Conservation (phyloP, 2,329 filamentous ascomycete genomes). For the Arthroderma sp. region DNA sequence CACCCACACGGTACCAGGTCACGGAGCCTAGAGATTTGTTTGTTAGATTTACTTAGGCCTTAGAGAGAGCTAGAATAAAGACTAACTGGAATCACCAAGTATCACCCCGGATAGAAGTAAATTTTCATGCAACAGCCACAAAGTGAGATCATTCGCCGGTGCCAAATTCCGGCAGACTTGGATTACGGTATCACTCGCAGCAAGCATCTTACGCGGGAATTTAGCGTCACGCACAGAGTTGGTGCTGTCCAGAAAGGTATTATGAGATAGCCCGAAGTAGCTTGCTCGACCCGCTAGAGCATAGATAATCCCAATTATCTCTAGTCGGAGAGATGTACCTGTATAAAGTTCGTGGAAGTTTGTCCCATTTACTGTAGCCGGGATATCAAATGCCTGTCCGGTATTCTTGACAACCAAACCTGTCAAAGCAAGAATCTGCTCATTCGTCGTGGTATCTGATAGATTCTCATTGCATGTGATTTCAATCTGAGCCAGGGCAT, state of each 20-base stretch:
- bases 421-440: neutral
- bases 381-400: neutral
- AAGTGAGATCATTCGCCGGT: neutral
- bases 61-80: neutral
- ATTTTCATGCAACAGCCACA: slow-evolving; percentile 3
- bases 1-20: neutral
- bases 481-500: neutral
- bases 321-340: neutral
- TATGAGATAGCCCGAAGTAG: neutral
- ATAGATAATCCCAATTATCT: neutral
- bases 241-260: no score
- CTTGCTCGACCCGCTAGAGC: neutral
- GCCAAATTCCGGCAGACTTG: neutral
- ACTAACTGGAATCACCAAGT: slow-evolving; percentile 2
- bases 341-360: neutral
- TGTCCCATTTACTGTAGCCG: neutral
- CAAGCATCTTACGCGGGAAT: neutral
- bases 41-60: neutral
- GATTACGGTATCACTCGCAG: neutral
- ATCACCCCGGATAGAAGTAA: neutral
- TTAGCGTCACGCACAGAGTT: neutral
- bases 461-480: neutral
- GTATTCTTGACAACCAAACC: neutral
- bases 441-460: neutral
- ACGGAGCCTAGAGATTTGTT: neutral